Evolutionary conservation across 495 filamentous ascomycete genomes (phyloP), one percentile per base, ranked within the genome.

Genomic region (Penicillium roqueforti): DNA sequence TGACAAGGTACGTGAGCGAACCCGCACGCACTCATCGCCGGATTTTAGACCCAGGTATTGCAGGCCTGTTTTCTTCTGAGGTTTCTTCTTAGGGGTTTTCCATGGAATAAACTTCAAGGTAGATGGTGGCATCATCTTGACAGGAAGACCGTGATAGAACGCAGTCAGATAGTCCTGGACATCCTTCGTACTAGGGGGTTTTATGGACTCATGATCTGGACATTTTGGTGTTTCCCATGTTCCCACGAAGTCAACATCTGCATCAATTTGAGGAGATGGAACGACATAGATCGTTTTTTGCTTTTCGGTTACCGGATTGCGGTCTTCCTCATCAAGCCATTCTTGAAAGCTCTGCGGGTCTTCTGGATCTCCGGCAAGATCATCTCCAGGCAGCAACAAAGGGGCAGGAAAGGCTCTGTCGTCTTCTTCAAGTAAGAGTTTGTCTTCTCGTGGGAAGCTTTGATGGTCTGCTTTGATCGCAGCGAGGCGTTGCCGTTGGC

Each of bases 71-170:
- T 39, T 45, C 50, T 48, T 47, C 22, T 20, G 37, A 32, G 47
- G n/a, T 39, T 49, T 57, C 18, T 58, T 31, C 65, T 61, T 16
- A 4, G 51, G 51, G 2, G 66, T 56, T 11, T 71, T 54, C 84
- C 80, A 86, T 5, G 66, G 45, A 0, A 71, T 70, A 57, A 81
- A 85, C 11, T 50, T 34, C 2, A 81, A 55, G 1, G 51, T 52
- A 0, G 56, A 46, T 0, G 70, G 53, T 19, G 76, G 60, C 13
- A 75, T 61, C 9, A 59, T 13, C 46, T 79, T 80, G 38, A 86
- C 78, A 1, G 67, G 62, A 25, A 87, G 51, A 0, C 79, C 79
- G 51, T 83, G 74, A 66, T 86, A 88, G 58, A 87, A 88, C 0
- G 80, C 82, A 1, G 47, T 34, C 3, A 88, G 57, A 56, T 88